Evolutionary conservation across 495 filamentous ascomycete species (phyloP), one percentile per base, ranked within the genome.

Genomic region (Diplogelasinospora grovesii): DNA sequence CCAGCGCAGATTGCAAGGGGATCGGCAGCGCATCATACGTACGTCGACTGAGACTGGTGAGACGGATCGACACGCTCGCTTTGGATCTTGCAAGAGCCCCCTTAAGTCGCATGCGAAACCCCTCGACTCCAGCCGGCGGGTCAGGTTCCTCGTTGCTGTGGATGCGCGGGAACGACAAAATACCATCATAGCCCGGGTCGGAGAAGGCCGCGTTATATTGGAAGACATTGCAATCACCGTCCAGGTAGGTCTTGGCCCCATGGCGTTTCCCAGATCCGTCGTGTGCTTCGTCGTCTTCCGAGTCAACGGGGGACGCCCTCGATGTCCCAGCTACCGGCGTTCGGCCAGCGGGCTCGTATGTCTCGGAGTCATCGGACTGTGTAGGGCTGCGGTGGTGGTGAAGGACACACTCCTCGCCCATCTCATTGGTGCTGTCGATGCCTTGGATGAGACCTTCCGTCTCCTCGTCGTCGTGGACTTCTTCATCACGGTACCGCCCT

Each of bases 401-500:
- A 22, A 24, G 24, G 3, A 32, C 18, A 9, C 30, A 3, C 22
- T 52, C 47, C 0, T 50, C 36, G 16, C 42, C 53, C 10, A 39
- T 48, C 24, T 58, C 59, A 2, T 66, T 35, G 20, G 48, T 53
- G 15, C 59, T 61, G 39, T 61, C 56, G 32, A 45, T 48, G 37
- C 37, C 49, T 36, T 50, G 40, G 10, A 56, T 33, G 15, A 58
- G 45, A 4, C 48, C 48, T 13, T 65, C 49, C 8, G 49, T 40
- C 5, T 61, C 54, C 9, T 34, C 43, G 4, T 45, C 49, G 4
- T 45, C 49, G 14, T 52, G 66, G 1, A 69, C 63, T 4, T 70
- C 70, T 23, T 81, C 74, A 46, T 85, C 82, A 41, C 64, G 70
- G 60, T 88, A 89, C 49, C 74, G 71, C 18, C 85, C 85, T 45